Conservation (phyloP, 352 stramenopile genomes). For the Phytophthora palmivora region DNA sequence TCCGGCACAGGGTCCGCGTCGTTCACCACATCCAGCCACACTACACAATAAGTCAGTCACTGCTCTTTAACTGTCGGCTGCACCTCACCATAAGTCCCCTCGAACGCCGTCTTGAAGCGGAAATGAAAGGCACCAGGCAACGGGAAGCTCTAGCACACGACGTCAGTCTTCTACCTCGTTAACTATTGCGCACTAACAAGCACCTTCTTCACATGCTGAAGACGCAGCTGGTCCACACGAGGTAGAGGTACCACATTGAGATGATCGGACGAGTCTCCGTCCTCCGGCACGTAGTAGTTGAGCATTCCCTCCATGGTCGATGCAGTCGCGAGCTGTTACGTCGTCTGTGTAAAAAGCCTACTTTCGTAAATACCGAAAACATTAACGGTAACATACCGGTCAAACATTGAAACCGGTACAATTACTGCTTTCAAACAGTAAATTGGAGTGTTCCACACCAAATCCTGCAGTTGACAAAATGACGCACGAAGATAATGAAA, state of each 20-base stretch:
- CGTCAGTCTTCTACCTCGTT: neutral
- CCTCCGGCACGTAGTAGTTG: slow-evolving; percentile 89
- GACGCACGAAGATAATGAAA: slow-evolving; percentile 4
- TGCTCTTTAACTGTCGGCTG: slow-evolving; percentile 20
- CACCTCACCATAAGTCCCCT: slow-evolving; percentile 78
- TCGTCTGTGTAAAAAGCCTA: no score
- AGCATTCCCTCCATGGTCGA: slow-evolving; percentile 86
- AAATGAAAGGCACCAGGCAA: slow-evolving; percentile 86
- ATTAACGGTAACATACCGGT: no score
- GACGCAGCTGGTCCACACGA: slow-evolving; percentile 73
- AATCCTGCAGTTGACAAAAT: slow-evolving; percentile 12
- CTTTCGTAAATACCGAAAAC: no score
- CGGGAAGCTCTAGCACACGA: slow-evolving; percentile 61
- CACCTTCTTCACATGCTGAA: slow-evolving; percentile 87
- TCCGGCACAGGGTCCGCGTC: slow-evolving; percentile 76
- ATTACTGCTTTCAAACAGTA: neutral
- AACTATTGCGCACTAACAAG: neutral
- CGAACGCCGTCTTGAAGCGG: slow-evolving; percentile 87
- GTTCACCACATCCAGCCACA: slow-evolving; percentile 84
- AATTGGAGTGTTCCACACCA: neutral
- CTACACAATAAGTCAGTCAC: slow-evolving; percentile 37
- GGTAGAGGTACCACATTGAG: slow-evolving; percentile 85
- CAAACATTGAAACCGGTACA: neutral
- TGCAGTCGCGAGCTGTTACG: slow-evolving; percentile 19
- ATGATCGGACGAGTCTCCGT: slow-evolving; percentile 87